Percentiles rank a stretch among this genome's conserved stretches.
Evolutionary conservation across 805 yeast genomes (phyloP).

Genomic region (Ogataea paradorogensis): DNA sequence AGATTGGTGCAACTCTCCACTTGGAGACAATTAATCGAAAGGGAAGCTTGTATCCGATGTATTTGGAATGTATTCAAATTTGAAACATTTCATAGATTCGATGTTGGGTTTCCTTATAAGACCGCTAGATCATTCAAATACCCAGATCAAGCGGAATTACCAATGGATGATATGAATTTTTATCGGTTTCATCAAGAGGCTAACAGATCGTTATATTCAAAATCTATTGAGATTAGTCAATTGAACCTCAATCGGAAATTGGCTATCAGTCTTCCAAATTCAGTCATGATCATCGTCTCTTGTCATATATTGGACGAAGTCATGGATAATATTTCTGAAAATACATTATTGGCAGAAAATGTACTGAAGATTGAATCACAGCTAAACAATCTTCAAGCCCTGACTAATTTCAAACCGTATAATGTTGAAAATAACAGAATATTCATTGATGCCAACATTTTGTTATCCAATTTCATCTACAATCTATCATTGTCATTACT

Average conservation of each 20-base stretch:
- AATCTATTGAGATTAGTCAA: slow-evolving; percentile 12
- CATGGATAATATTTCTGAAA: slow-evolving; percentile 33
- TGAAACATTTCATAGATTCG: slow-evolving; percentile 33
- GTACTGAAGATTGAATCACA: slow-evolving; percentile 26
- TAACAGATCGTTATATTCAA: slow-evolving; percentile 16
- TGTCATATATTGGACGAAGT: slow-evolving; percentile 33
- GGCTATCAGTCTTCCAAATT: slow-evolving; percentile 22
- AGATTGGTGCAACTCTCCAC: slow-evolving; percentile 28
- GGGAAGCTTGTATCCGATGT: slow-evolving; percentile 34
- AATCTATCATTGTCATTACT: slow-evolving; percentile 28
- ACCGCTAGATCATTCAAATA: slow-evolving; percentile 22
- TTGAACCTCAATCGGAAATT: slow-evolving; percentile 18
- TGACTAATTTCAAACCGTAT: slow-evolving; percentile 18
- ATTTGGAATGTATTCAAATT: slow-evolving; percentile 41
- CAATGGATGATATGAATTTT: slow-evolving; percentile 30
- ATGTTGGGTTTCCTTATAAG: slow-evolving; percentile 38
- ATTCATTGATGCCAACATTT: slow-evolving; percentile 34
- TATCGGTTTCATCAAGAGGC: slow-evolving; percentile 11
- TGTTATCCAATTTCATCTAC: slow-evolving; percentile 34
- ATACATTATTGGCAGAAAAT: slow-evolving; percentile 25
- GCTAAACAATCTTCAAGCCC: slow-evolving; percentile 22
- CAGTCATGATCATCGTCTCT: slow-evolving; percentile 31
- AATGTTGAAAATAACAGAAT: slow-evolving; percentile 23
- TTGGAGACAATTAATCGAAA: slow-evolving; percentile 32
- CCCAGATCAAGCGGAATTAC: slow-evolving; percentile 35